Base-by-base conservation (phyloP, 345 rosid genomes). In the Populus tremula region DNA sequence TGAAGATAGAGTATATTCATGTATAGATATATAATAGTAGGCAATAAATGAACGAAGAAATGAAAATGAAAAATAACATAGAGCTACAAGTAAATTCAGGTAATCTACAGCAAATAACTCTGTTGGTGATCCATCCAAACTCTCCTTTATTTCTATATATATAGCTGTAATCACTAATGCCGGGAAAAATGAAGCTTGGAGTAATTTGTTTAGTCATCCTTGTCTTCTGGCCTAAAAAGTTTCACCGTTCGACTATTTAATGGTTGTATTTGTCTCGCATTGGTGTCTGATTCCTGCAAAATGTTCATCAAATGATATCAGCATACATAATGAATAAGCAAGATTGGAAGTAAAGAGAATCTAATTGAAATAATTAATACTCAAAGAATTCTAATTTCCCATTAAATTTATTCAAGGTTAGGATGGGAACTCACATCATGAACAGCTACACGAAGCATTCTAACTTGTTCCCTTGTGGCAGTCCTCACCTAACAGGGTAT, bases 201-300 rank as follows among this genome's bases (percentile, higher is more conserved):
- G 5, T 59, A 59, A 16, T 65, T 65, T 35, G n/a, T 49, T 33
- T n/a, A 70, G 29, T 79, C 36, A 23, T 65, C 23, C 2, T 49
- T n/a, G 31, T 78, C 8, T 29, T 77, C 67, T 50, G 93, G 91
- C 67, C 78, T 80, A 65, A 61, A 89, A 43, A 94, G 89, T 5
- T 89, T 70, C 20, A 94, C 70, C 1, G 61, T 11, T 0, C 97
- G 88, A 16, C 41, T 49, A 76, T 91, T 89, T 75, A 73, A 33
- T 45, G 88, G 78, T 17, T 90, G 97, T 31, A 77, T 12, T 10
- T 94, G 98, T 68, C 98, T 89, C 29, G 98, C 94, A 79, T 94
- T 94, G 31, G 85, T 70, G 63, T 87, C 23, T 1, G 93, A 78
- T 25, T 75, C 88, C 96, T 93, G 90, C 76, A 82, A 79, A 73